A percentile compares a stretch with the other conserved stretches of the same genome.
phyloP scores from a whole-genome alignment of 208 protist genomes.

The Angomonas ambiguus region DNA sequence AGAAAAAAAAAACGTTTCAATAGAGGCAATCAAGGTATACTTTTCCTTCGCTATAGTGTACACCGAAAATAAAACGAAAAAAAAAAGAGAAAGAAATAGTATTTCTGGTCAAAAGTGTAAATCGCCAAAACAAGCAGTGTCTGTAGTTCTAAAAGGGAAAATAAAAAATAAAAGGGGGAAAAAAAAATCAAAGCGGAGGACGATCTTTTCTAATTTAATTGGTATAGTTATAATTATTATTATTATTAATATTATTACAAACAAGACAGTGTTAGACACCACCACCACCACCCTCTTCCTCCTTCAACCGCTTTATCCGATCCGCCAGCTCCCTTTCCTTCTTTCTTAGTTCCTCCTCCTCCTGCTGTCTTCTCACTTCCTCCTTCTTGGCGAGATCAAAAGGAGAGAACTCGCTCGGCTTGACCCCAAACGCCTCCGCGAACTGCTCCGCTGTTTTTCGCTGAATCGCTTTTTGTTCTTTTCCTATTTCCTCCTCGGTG shows the following conservation, averaged over 20 bases:
- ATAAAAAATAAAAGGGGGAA: slow-evolving; percentile 1
- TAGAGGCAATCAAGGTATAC: too few relatives aligned
- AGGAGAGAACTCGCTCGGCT: slow-evolving; percentile 12
- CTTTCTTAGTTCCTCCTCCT: slow-evolving; percentile 37
- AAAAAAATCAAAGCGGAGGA: not conserved
- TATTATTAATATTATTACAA: not conserved
- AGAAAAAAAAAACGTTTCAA: not conserved
- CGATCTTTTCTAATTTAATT: not conserved
- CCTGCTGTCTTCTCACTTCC: slow-evolving; percentile 29
- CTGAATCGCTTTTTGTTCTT: slow-evolving; percentile 25
- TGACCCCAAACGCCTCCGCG: slow-evolving; percentile 66
- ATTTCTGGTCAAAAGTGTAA: too few relatives aligned
- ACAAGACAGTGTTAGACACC: not conserved
- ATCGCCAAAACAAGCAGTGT: too few relatives aligned
- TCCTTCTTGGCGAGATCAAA: slow-evolving; percentile 61
- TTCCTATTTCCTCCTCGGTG: slow-evolving; percentile 22
- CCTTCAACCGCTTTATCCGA: slow-evolving; percentile 54
- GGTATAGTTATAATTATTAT: not conserved
- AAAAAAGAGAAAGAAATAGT: not conserved
- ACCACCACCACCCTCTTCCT: slow-evolving; percentile 20
- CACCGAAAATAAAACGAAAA: not conserved
- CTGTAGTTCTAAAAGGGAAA: too few relatives aligned
- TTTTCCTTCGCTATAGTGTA: too few relatives aligned
- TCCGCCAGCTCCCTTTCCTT: slow-evolving; percentile 70
- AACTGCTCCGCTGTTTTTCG: slow-evolving; percentile 71